phyloP scores from a whole-genome alignment of 2,329 filamentous ascomycete species.

The Penicillium sp. region DNA sequence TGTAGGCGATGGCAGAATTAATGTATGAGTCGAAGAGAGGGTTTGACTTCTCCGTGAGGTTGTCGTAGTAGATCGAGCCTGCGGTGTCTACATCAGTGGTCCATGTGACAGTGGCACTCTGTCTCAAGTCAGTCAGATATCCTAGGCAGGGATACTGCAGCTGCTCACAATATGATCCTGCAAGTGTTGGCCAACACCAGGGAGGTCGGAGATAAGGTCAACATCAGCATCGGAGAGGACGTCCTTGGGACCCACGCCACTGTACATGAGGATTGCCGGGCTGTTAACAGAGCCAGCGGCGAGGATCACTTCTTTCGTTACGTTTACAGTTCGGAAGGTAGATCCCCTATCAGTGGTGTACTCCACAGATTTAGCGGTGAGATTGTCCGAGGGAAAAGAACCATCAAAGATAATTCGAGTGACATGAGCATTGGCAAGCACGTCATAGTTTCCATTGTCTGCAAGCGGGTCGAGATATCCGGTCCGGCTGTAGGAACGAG shows the following conservation, averaged over 20 bases:
- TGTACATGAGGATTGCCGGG: conserved; percentile 59
- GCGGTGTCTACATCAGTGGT: conserved; percentile 28
- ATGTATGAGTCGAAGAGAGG: conserved; percentile 28
- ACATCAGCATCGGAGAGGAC: conserved; percentile 47
- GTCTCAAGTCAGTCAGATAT: conserved; percentile 5
- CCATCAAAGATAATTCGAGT: conserved; percentile 31
- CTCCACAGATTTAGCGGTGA: conserved; percentile 32
- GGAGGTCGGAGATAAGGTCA: conserved; percentile 45
- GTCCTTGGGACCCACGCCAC: conserved; percentile 56
- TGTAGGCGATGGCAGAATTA: conserved; percentile 28
- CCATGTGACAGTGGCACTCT: conserved; percentile 33
- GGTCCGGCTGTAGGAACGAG: conserved; percentile 35
- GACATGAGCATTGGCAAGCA: conserved; percentile 32
- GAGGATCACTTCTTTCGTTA: conserved; percentile 29
- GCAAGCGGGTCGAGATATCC: conserved; percentile 36
- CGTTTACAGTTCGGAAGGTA: conserved; percentile 24
- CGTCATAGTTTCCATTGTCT: conserved; percentile 33
- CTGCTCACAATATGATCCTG: conserved; percentile 47
- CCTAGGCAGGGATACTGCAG: neutral
- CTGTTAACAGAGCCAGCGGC: conserved; percentile 56
- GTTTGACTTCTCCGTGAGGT: conserved; percentile 26
- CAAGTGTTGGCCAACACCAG: conserved; percentile 51
- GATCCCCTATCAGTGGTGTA: conserved; percentile 30
- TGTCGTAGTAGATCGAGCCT: conserved; percentile 29
- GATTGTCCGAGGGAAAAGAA: conserved; percentile 23